phyloP scores from a whole-genome alignment of 768 basidiomycete species.

The Calocera cornea region DNA sequence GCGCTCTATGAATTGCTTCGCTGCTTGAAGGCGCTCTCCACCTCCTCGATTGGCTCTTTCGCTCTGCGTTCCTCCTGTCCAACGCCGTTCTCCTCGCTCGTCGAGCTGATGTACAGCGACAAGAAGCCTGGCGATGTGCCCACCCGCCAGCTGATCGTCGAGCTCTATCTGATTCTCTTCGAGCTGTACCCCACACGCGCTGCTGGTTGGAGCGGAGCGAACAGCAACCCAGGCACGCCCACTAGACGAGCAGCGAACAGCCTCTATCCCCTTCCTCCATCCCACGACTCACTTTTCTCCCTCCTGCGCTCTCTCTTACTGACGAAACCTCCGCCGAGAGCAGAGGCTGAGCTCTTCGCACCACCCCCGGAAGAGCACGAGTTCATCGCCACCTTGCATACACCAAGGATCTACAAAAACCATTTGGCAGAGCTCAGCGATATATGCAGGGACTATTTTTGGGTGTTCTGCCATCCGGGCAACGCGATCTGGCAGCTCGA shows the following conservation, averaged over 20 bases:
- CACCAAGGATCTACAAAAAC: conserved; percentile 60
- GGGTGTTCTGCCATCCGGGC: conserved; percentile 93
- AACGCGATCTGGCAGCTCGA: conserved; percentile 80
- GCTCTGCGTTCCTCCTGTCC: conserved; percentile 84
- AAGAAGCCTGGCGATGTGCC: conserved; percentile 94
- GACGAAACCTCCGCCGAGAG: conserved; percentile 22
- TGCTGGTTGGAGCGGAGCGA: conserved; percentile 14
- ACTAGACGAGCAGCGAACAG: conserved; percentile 18
- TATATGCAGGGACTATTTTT: conserved; percentile 85
- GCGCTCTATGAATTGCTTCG: conserved; percentile 81
- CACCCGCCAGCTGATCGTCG: conserved; percentile 79
- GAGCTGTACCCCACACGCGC: conserved; percentile 63
- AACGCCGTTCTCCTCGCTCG: conserved; percentile 71
- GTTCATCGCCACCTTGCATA: conserved; percentile 62
- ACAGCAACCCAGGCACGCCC: conserved; percentile 22
- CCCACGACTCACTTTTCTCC: conserved; percentile 59
- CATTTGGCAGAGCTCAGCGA: conserved; percentile 78
- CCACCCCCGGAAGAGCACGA: conserved; percentile 60
- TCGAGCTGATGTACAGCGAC: conserved; percentile 82
- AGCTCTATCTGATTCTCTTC: conserved; percentile 73
- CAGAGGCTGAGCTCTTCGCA: conserved; percentile 27
- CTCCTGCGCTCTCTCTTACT: conserved; percentile 64
- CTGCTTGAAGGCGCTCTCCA: conserved; percentile 87
- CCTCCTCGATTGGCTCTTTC: conserved; percentile 75
- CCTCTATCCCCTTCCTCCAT: conserved; percentile 42